phyloP scores from a whole-genome alignment of 2,329 filamentous ascomycete species.

The Dothistroma pini region DNA sequence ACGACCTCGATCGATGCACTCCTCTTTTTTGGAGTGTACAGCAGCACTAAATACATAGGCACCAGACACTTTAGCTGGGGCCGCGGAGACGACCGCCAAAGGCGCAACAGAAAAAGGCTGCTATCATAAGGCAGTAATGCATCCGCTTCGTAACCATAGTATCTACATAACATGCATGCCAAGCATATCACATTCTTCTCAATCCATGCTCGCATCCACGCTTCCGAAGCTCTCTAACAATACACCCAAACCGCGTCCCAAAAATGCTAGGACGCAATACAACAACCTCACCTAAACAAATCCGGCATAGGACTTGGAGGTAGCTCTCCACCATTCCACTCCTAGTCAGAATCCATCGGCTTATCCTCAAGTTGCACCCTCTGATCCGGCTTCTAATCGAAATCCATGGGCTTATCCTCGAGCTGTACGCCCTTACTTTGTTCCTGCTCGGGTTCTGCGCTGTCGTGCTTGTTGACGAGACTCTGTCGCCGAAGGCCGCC shows the following conservation, averaged over 20 bases:
- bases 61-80: conserved; percentile 23
- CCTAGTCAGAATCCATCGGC: conserved; percentile 68
- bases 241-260: neutral
- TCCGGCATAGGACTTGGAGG: neutral
- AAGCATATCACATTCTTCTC: neutral
- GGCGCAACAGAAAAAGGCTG: neutral
- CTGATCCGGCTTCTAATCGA: conserved; percentile 50
- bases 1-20: conserved; percentile 16
- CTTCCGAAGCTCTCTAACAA: neutral
- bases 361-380: conserved; percentile 64
- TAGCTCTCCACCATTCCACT: conserved; percentile 22
- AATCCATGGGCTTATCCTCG: conserved; percentile 70
- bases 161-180: conserved; percentile 2
- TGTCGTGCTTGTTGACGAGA: conserved; percentile 30
- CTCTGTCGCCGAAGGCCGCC: conserved; percentile 35
- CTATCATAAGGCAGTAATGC: conserved; percentile 1
- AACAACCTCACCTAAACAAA: neutral
- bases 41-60: conserved; percentile 18
- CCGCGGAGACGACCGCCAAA: conserved; percentile 9
- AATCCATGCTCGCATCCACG: neutral
- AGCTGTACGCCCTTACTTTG: conserved; percentile 59
- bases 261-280: neutral
- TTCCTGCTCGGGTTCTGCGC: conserved; percentile 30
- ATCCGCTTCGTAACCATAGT: conserved; percentile 4
- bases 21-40: conserved; percentile 23